These are phyloP conservation scores for Phialophora expanda DNA, from an alignment of 2,329 filamentous ascomycete genomes.

Conservation along the genomic window DNA sequence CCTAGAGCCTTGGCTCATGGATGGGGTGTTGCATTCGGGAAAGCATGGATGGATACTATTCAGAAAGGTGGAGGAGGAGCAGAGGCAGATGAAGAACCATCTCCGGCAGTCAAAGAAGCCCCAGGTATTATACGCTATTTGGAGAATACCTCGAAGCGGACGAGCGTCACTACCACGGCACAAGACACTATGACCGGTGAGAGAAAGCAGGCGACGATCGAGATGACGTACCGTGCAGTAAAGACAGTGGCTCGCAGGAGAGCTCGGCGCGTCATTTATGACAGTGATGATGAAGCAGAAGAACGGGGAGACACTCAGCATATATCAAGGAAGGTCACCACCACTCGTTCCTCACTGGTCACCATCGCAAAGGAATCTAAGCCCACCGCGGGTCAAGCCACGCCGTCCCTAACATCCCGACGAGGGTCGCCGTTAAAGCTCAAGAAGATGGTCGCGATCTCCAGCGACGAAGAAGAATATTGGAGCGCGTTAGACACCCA, in stretches of 20 bases:
- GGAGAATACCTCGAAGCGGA: background rate
- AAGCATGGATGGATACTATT: conserved; percentile 70
- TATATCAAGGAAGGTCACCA: background rate
- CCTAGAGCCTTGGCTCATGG: conserved; percentile 70
- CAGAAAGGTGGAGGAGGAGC: background rate
- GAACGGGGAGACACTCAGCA: background rate
- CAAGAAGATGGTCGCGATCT: background rate
- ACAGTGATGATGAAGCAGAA: background rate
- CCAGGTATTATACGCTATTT: background rate
- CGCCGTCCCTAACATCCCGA: background rate
- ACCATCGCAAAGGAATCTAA: background rate
- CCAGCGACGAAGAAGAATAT: background rate
- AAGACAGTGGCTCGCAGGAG: background rate
- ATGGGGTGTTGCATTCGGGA: conserved; percentile 65
- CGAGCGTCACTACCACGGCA: background rate
- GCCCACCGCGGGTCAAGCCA: background rate
- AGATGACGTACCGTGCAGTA: background rate
- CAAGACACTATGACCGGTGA: no score
- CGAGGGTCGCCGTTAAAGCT: background rate
- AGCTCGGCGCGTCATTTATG: background rate
- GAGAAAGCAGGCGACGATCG: background rate
- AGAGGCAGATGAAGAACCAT: background rate
- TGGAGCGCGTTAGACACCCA: background rate
- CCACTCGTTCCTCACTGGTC: background rate
- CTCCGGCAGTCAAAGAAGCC: background rate